Percentiles rank a stretch among this genome's conserved stretches.
These are phyloP conservation scores for Eutypella sp. DNA, from an alignment of 2,329 filamentous ascomycete genomes.

Conservation along the genomic window DNA sequence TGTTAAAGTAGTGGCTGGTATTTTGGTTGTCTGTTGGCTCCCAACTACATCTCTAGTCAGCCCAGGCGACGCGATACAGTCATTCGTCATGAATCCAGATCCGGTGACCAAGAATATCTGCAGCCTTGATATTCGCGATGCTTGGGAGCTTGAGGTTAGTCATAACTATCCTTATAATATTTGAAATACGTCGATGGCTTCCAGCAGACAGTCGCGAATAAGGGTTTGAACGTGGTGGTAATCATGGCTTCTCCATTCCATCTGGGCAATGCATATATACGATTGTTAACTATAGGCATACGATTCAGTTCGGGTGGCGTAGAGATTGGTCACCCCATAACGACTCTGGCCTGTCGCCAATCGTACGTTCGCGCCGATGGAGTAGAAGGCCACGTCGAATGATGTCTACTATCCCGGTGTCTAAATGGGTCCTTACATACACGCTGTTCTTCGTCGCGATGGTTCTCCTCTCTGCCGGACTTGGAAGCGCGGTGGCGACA, in stretches of 20 bases:
- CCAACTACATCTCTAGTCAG: conserved; percentile 6
- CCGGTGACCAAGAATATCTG: conserved; percentile 5
- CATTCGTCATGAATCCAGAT: conserved; percentile 11
- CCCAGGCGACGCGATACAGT: conserved; percentile 11
- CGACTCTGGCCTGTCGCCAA: neutral
- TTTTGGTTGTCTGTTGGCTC: conserved; percentile 7
- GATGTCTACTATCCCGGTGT: conserved; percentile 1
- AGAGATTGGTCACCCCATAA: conserved; percentile 1
- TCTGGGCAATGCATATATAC: neutral
- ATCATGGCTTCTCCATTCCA: neutral
- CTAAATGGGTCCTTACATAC: conserved; percentile 5
- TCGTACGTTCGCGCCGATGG: conserved; percentile 4
- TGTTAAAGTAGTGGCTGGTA: neutral
- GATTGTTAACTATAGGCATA: neutral
- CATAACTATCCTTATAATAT: neutral
- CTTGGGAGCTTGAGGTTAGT: conserved; percentile 3
- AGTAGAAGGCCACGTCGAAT: neutral
- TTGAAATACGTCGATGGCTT: neutral
- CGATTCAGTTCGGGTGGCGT: neutral
- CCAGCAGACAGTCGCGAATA: neutral
- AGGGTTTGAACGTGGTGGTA: neutral
- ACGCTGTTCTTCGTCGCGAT: neutral
- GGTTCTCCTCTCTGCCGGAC: neutral
- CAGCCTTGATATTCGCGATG: conserved; percentile 4
- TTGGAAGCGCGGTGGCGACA: neutral